Conservation (phyloP, 176 grass and related monocot genomes). For the Ampelocalamus luodianensis region DNA sequence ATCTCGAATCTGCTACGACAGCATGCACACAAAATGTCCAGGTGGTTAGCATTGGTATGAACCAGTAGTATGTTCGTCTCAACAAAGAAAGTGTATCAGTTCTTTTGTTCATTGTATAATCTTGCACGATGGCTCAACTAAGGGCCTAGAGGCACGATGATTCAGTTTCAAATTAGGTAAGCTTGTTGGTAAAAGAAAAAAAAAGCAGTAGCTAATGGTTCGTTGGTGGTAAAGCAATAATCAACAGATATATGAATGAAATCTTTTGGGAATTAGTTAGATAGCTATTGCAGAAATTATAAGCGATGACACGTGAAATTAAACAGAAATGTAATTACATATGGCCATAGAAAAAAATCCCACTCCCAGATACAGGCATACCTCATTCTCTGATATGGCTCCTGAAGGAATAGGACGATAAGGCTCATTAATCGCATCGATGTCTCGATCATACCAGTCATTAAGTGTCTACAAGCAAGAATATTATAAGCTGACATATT, state of each 20-base stretch:
- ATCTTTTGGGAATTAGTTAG: neutral
- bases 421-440: slow-evolving; percentile 98
- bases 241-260: neutral
- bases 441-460: slow-evolving; percentile 97
- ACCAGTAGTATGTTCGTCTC: neutral
- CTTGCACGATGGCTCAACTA: neutral
- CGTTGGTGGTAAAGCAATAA: slow-evolving; percentile 1
- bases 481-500: slow-evolving; percentile 48
- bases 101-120: neutral
- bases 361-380: slow-evolving; percentile 36
- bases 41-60: neutral
- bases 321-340: slow-evolving; percentile 22
- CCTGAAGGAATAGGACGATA: slow-evolving; percentile 99
- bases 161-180: neutral
- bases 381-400: slow-evolving; percentile 94
- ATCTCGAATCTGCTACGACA: neutral
- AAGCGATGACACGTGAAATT: slow-evolving; percentile 19
- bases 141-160: neutral
- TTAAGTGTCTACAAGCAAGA: slow-evolving; percentile 83
- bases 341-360: neutral
- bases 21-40: slow-evolving; percentile 19
- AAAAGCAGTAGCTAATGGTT: neutral
- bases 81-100: neutral
- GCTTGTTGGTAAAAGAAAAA: neutral
- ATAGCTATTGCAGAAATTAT: slow-evolving; percentile 9